Conservation (phyloP, 2,329 filamentous ascomycete species). For the Verticillium klebahnii region DNA sequence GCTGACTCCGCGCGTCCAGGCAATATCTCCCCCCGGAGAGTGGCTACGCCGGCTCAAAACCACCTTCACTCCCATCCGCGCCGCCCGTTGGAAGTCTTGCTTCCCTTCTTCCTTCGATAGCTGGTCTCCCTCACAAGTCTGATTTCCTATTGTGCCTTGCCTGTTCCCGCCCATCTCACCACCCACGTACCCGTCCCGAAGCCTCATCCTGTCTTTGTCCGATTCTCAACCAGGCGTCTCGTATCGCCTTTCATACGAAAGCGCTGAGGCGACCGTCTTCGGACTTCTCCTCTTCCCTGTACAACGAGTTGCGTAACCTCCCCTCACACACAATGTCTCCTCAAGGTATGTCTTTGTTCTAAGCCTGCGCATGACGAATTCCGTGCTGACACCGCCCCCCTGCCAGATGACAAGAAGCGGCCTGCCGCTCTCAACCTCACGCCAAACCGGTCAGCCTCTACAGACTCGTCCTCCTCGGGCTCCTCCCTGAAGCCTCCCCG, state of each 20-base stretch:
- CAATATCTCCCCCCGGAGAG: conserved; percentile 5
- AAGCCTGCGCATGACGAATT: conserved; percentile 19
- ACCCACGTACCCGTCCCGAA: conserved; percentile 1
- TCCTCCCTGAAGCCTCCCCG: conserved; percentile 63
- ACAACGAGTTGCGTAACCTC: background rate
- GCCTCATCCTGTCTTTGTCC: conserved; percentile 14
- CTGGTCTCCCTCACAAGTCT: conserved; percentile 46
- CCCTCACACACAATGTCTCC: conserved; percentile 25
- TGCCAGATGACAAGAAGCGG: conserved; percentile 50
- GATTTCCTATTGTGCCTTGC: conserved; percentile 29
- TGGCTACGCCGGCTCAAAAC: conserved; percentile 48
- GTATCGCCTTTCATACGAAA: background rate
- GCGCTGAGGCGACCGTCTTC: background rate
- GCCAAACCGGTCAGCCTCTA: conserved; percentile 43
- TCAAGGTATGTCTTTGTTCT: conserved; percentile 32
- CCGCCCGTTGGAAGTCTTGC: conserved; percentile 23
- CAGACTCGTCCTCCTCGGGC: conserved; percentile 46
- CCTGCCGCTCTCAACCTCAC: conserved; percentile 51
- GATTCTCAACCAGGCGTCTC: conserved; percentile 2
- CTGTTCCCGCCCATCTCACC: conserved; percentile 21
- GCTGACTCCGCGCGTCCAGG: conserved; percentile 28
- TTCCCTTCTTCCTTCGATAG: conserved; percentile 42
- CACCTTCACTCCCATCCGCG: conserved; percentile 34
- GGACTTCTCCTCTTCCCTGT: background rate
- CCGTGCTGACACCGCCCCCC: conserved; percentile 6